phyloP scores from a whole-genome alignment of 2,329 filamentous ascomycete species.

The Ceratocystis cubensis region DNA sequence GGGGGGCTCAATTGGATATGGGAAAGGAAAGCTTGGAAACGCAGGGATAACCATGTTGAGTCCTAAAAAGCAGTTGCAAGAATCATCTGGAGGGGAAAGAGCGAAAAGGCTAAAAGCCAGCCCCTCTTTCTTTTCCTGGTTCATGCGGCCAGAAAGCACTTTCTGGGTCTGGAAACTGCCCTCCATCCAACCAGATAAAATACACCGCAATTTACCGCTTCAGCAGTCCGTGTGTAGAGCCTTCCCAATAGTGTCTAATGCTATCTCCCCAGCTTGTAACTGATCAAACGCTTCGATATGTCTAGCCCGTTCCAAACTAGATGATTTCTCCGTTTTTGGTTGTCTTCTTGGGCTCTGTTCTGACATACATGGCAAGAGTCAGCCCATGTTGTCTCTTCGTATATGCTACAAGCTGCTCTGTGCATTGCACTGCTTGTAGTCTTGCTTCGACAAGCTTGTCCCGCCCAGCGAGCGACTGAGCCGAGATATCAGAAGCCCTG shows the following conservation, averaged over 20 bases:
- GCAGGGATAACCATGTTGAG: constrained; percentile 2
- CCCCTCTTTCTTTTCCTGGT: not conserved
- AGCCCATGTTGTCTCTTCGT: constrained; percentile 6
- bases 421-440: not conserved
- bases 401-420: constrained; percentile 8
- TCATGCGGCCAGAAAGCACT: not conserved
- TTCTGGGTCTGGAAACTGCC: not conserved
- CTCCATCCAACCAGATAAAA: not conserved
- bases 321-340: not conserved
- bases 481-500: not conserved
- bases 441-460: not conserved
- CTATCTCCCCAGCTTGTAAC: not conserved
- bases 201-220: not conserved
- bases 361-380: not conserved
- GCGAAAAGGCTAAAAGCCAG: not conserved
- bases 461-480: not conserved
- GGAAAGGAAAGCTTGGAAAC: not conserved
- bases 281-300: not conserved
- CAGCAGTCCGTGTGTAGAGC: not conserved
- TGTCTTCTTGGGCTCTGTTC: not conserved
- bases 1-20: not conserved
- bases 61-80: not conserved
- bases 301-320: not conserved
- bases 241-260: not conserved
- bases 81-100: not conserved